These are phyloP conservation scores for Solanum appendiculatum DNA, from an alignment of 257 asterid genomes.

Conservation along the genomic window DNA sequence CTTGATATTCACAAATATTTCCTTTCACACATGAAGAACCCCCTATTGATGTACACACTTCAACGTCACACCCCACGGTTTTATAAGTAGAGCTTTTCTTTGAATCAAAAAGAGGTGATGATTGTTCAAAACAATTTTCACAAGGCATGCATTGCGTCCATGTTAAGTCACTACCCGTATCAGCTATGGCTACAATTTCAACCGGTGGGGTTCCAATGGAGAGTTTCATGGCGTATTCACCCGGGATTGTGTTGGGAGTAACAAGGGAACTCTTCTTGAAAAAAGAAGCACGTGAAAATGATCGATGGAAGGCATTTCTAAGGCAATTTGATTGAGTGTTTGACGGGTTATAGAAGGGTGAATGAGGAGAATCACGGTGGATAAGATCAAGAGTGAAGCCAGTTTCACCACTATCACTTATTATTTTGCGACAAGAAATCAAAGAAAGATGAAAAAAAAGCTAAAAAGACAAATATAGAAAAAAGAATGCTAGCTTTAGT, in stretches of 20 bases:
- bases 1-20: neutral
- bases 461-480: neutral
- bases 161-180: too few species aligned
- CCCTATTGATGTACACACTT: neutral
- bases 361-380: constrained; percentile 35
- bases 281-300: too few species aligned
- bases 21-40: neutral
- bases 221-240: too few species aligned
- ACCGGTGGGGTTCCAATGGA: too few species aligned
- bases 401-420: neutral
- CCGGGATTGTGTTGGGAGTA: too few species aligned
- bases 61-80: neutral
- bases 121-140: neutral
- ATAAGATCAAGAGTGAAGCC: constrained; percentile 41
- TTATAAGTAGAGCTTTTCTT: neutral
- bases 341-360: constrained; percentile 28
- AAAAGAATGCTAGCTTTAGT: neutral
- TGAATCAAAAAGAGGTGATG: neutral
- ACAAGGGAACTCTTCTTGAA: too few species aligned
- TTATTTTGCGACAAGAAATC: neutral
- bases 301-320: too few species aligned
- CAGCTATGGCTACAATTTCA: too few species aligned
- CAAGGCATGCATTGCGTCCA: too few species aligned
- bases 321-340: neutral
- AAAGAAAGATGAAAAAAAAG: neutral